Conservation (phyloP, 768 basidiomycete genomes). For the Tricholoma terreum region DNA sequence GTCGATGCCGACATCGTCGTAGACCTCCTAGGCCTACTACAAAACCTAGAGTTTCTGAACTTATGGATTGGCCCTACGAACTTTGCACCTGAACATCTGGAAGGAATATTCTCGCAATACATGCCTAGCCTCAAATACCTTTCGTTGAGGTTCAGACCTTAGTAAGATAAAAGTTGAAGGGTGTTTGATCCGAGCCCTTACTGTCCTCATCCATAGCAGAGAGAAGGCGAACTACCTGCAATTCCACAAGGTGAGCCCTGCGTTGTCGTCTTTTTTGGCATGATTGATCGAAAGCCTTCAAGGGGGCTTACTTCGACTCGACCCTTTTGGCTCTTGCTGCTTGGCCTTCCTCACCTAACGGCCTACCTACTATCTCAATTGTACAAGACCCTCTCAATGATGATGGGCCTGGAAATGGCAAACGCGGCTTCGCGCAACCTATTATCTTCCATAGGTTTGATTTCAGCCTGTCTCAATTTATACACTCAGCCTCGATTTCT, state of each 20-base stretch:
- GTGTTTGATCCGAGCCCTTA: not conserved
- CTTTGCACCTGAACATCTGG: slow-evolving; percentile 80
- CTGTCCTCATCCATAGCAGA: slow-evolving; percentile 40
- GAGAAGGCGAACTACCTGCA: slow-evolving; percentile 76
- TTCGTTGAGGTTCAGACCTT: slow-evolving; percentile 76
- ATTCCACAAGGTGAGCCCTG: slow-evolving; percentile 60
- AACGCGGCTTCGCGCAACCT: slow-evolving; percentile 71
- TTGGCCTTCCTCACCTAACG: slow-evolving; percentile 47
- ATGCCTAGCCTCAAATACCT: slow-evolving; percentile 47
- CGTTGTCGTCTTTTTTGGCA: not conserved
- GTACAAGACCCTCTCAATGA: slow-evolving; percentile 61
- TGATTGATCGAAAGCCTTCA: not conserved
- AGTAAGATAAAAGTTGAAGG: slow-evolving; percentile 47
- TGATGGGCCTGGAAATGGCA: slow-evolving; percentile 20
- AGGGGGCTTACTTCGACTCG: slow-evolving; percentile 86
- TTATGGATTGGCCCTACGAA: slow-evolving; percentile 73
- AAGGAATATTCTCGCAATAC: slow-evolving; percentile 55
- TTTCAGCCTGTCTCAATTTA: slow-evolving; percentile 41
- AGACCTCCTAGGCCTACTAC: slow-evolving; percentile 61
- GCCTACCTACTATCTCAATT: slow-evolving; percentile 51
- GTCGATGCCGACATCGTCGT: slow-evolving; percentile 74
- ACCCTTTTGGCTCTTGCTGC: slow-evolving; percentile 56
- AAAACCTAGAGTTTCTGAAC: slow-evolving; percentile 45
- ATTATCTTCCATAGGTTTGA: slow-evolving; percentile 81
- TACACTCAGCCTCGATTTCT: slow-evolving; percentile 45